Evolutionary conservation across 345 rosid species (phyloP), one percentile per base, ranked within the genome.

Genomic region (Brassica carinata): DNA sequence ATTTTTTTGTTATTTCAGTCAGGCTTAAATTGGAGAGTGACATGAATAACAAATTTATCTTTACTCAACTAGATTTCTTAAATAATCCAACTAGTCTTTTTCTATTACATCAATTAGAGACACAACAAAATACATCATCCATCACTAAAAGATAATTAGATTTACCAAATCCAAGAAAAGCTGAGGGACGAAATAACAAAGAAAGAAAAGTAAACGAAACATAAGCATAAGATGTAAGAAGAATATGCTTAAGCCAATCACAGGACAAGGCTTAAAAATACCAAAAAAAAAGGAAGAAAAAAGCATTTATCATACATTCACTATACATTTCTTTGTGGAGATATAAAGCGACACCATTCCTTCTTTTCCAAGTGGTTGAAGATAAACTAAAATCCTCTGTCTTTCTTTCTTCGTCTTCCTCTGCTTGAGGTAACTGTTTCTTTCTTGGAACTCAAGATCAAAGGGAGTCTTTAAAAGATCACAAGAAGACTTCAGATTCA

Each of bases 131-230:
- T 43, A 69, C 69, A 33, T 59, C 62, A 33, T 77, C 23, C 48
- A 77, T 17, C 14, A 30, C n/a, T 17, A 64, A 36, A 31, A 67
- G 31, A 58, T 59, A 30, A 59, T 59, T 79, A 79, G 83, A 79
- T 79, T 73, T 69, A 17, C 74, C 79, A 79, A 74, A 79, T 79
- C 83, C 79, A 74, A 79, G 75, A 68, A 68, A 72, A 66, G 45
- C 65, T 71, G 64, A 14, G 51, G 17, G 31, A 14, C 31, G 29
- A 1, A 27, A 68, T 38, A 29, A 1, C 13, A 68, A 5, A 34
- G 3, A 8, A 67, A 10, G n/a, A 70, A 78, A 78, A 26, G 82
- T 79, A 74, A 74, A 68, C 83, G 30, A 73, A 73, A 67, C 69
- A 68, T 73, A 73, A 5, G 19, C 57, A 72, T 29, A 27, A 51